Evolutionary conservation across 2,329 filamentous ascomycete genomes (phyloP), one percentile per base, ranked within the genome.

Genomic region (Aspergillus sp.): DNA sequence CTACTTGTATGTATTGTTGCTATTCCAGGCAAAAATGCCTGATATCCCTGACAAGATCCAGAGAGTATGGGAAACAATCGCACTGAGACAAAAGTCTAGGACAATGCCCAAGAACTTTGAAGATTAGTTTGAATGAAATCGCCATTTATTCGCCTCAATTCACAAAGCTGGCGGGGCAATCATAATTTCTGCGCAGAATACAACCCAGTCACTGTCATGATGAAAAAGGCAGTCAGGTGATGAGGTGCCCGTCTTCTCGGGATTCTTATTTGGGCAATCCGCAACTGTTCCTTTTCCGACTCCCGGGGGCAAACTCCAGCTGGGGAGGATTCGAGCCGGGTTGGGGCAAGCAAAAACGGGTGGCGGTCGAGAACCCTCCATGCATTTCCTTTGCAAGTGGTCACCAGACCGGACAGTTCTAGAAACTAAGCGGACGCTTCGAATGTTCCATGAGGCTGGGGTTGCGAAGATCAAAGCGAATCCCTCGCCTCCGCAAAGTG

Each of bases 191-290:
- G 14, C 15, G 5, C 35, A 37, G 35, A 37, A n/a, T 3, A 15
- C 35, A 37, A n/a, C 21, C 21, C 21, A 21, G 21, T 21, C 21
- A 21, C 4, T 21, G 21, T n/a, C 15, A n/a, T 37, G 12, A n/a
- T 37, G 35, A 23, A 21, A 8, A 44, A 33, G 27, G 9, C 27
- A 17, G 46, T 49, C 46, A 56, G 52, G 55, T 52, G 41, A 47
- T 41, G 17, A 27, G 27, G 24, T 19, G 41, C 33, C 31, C 43
- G 19, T 31, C 23, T 39, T 53, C 52, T 58, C 45, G 27, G 63
- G 58, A 9, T 65, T 61, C 14, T 62, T 49, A 11, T 21, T 51
- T 55, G 14, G 58, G 63, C 37, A 62, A 64, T 55, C 63, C 63
- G 59, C 44, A 14, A 9, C 31, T 47, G 27, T 31, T 31, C 27